These are phyloP conservation scores for bread wheat (Triticum aestivum) DNA, from an alignment of 176 grass and related monocot species.

Conservation along the genomic window DNA sequence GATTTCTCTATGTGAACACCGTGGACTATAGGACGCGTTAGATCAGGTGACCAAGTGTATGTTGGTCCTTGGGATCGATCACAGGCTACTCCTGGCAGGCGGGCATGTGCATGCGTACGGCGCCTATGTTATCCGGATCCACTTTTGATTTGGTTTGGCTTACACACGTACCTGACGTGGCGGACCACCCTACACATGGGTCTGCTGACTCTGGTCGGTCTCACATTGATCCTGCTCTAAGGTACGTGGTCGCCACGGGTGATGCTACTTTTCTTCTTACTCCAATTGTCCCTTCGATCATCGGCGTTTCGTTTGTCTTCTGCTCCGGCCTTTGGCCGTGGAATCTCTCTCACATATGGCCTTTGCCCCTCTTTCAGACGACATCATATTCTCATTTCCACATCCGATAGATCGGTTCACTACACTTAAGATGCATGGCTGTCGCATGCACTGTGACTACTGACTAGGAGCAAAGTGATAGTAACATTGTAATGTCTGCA, in stretches of 20 bases:
- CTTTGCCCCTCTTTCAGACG: neutral
- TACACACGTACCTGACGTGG: constrained; percentile 32
- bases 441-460: neutral
- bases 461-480: too few species aligned
- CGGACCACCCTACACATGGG: constrained; percentile 12
- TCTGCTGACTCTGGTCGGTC: neutral
- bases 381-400: neutral
- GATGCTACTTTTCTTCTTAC: neutral
- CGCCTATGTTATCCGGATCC: neutral
- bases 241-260: neutral
- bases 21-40: too few species aligned
- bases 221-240: neutral
- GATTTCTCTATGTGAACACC: neutral
- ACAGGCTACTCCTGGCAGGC: neutral
- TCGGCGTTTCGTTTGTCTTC: neutral
- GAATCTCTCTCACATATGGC: neutral
- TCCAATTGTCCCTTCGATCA: neutral
- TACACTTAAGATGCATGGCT: neutral
- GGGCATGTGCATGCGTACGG: too few species aligned
- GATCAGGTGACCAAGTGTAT: too few species aligned
- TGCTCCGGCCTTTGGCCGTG: neutral
- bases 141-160: neutral
- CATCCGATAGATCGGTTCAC: neutral
- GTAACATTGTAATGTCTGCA: neutral
- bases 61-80: neutral